phyloP scores from a whole-genome alignment of 2,329 filamentous ascomycete species.

The Sporothrix sp. region DNA sequence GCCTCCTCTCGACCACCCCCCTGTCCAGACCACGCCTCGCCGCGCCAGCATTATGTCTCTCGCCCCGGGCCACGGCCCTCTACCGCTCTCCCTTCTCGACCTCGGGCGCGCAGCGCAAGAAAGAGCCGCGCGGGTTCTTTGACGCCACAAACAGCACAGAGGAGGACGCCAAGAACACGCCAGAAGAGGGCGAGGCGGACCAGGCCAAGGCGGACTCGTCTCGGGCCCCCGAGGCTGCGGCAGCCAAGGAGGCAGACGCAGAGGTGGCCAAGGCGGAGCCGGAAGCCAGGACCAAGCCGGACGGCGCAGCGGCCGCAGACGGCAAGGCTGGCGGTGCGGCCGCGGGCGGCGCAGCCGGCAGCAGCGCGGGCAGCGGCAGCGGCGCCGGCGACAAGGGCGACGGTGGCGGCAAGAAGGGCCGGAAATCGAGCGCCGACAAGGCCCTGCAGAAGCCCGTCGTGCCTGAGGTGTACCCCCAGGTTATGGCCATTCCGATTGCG shows the following conservation, averaged over 20 bases:
- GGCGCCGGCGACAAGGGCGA: constrained; percentile 42
- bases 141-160: constrained; percentile 8
- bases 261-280: constrained; percentile 24
- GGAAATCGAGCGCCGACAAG: constrained; percentile 56
- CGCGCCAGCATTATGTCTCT: neutral
- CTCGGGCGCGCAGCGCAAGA: constrained; percentile 13
- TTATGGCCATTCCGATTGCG: constrained; percentile 93
- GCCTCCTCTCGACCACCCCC: constrained; percentile 6
- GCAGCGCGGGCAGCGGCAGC: constrained; percentile 46
- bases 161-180: constrained; percentile 14
- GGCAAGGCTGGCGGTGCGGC: constrained; percentile 34
- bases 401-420: constrained; percentile 58
- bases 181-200: constrained; percentile 2
- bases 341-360: constrained; percentile 16
- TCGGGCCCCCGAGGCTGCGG: constrained; percentile 3
- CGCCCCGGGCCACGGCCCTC: neutral
- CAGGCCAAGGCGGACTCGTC: constrained; percentile 2
- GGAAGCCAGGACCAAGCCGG: constrained; percentile 29
- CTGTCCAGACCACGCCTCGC: constrained; percentile 1
- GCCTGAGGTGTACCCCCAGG: constrained; percentile 92
- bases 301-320: constrained; percentile 34
- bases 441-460: constrained; percentile 79
- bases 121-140: constrained; percentile 18
- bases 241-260: constrained; percentile 6
- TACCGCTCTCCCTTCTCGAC: constrained; percentile 14